A percentile compares a stretch with the other conserved stretches of the same genome.
Evolutionary conservation across 106 monocot species (phyloP).

Genomic region (Dendrobium nobile): DNA sequence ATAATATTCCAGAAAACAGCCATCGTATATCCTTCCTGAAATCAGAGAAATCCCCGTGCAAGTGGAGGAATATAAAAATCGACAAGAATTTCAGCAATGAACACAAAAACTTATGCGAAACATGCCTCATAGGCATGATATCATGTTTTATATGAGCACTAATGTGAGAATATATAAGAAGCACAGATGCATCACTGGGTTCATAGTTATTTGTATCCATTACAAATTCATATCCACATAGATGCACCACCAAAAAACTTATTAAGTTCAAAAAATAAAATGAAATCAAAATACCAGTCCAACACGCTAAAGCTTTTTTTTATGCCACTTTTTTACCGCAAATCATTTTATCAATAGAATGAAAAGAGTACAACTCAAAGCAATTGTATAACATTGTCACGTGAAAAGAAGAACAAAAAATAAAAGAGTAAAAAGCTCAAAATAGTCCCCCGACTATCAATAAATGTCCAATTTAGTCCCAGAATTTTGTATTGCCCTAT

Average conservation of each 20-base stretch:
- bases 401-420: background rate
- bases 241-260: background rate
- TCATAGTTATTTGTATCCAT: background rate
- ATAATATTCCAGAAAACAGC: background rate
- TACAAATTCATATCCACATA: background rate
- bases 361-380: too few species aligned
- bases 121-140: background rate
- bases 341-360: too few species aligned
- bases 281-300: background rate
- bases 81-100: constrained; percentile 7
- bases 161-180: background rate
- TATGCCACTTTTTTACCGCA: too few species aligned
- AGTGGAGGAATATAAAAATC: background rate
- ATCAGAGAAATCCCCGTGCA: background rate
- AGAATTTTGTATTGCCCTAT: too few species aligned
- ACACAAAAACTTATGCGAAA: background rate
- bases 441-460: too few species aligned
- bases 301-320: background rate
- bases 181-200: background rate
- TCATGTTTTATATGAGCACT: background rate
- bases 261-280: background rate
- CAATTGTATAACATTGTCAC: too few species aligned
- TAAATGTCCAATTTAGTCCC: too few species aligned
- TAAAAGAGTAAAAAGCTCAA: background rate
- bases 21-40: background rate